These are phyloP conservation scores for Haberlea rhodopensis DNA, from an alignment of 257 asterid species.

Conservation along the genomic window DNA sequence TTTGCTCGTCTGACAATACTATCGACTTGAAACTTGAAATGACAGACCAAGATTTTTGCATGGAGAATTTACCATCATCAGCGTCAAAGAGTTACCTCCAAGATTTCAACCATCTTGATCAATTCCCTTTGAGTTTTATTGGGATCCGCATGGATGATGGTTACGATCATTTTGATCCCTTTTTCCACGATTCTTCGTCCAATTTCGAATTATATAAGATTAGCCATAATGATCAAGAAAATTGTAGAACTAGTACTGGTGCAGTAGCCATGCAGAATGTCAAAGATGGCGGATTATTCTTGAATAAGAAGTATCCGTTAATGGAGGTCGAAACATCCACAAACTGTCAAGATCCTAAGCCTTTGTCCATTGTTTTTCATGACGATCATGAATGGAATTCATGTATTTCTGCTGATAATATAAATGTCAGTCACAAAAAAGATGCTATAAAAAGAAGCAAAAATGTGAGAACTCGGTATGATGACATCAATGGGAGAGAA, in stretches of 20 bases:
- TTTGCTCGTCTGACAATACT: slow-evolving; percentile 30
- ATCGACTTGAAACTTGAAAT: slow-evolving; percentile 35
- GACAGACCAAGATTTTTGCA: slow-evolving; percentile 37
- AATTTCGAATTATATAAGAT: slow-evolving; percentile 35
- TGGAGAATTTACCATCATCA: slow-evolving; percentile 32
- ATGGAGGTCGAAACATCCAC: slow-evolving; percentile 31
- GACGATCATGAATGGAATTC: slow-evolving; percentile 71
- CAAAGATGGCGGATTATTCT: slow-evolving; percentile 28
- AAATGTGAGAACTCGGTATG: slow-evolving; percentile 8
- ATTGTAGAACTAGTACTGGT: slow-evolving; percentile 14
- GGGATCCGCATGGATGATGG: slow-evolving; percentile 33
- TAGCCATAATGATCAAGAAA: slow-evolving; percentile 39
- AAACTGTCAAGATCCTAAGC: slow-evolving; percentile 27
- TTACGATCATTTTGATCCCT: slow-evolving; percentile 55
- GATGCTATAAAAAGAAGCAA: slow-evolving; percentile 18
- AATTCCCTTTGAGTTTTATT: slow-evolving; percentile 28
- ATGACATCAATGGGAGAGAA: slow-evolving; percentile 14
- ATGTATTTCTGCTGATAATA: slow-evolving; percentile 45
- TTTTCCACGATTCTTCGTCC: slow-evolving; percentile 25
- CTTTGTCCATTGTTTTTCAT: slow-evolving; percentile 33
- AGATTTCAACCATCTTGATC: slow-evolving; percentile 55
- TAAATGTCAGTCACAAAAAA: slow-evolving; percentile 24
- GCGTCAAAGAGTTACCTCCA: slow-evolving; percentile 49
- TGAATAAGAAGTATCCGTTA: slow-evolving; percentile 29
- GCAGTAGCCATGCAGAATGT: slow-evolving; percentile 30